Base-by-base conservation (phyloP, 805 yeast genomes). In the Pichia ethanolica region DNA sequence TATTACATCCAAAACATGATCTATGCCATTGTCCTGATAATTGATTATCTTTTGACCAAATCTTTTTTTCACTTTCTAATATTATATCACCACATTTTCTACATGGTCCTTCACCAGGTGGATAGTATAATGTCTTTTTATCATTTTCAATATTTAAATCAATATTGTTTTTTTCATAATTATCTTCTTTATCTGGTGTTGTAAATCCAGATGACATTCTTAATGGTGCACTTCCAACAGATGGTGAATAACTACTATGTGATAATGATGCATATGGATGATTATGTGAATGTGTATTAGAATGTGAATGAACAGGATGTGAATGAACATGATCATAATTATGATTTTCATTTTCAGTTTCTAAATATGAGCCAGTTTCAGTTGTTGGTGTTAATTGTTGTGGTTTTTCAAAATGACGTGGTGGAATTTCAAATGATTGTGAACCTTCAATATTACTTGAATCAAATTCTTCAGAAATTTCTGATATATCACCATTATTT, bases 21-120 rank as follows among this genome's bases (percentile, higher is more conserved):
- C 95, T 74, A 63, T 93, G 99, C 98, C 98, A 93, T 63, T 89
- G 91, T 0, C 97, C 98, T 1, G 88, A 77, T 42, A 86, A 69
- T 59, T 83, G 89, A n/a, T 83, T 86, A 48, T 86, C 86, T 57
- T 82, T 85, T n/a, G 96, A 87, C 67, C 82, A 85, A 20, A 91
- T 85, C 0, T 93, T 74, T 60, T 83, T 87, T 46, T 64, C 65
- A 9, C 55, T 52, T 1, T 80, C 73, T 1, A 56, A 54, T 33
- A 90, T 81, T n/a, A 66, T 71, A 42, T 64, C 52, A 5, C 67
- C 64, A 69, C 98, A 91, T 35, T 76, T 72, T 50, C 97, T 79
- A 64, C 98, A 91, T 13, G 89, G 89, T 0, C 93, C 93, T 52
- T 77, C 69, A 0, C 91, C 93, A 0, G 89, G 77, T 5, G 76